These are phyloP conservation scores for Naematelia aurantialba DNA, from an alignment of 768 basidiomycete genomes.

Conservation along the genomic window DNA sequence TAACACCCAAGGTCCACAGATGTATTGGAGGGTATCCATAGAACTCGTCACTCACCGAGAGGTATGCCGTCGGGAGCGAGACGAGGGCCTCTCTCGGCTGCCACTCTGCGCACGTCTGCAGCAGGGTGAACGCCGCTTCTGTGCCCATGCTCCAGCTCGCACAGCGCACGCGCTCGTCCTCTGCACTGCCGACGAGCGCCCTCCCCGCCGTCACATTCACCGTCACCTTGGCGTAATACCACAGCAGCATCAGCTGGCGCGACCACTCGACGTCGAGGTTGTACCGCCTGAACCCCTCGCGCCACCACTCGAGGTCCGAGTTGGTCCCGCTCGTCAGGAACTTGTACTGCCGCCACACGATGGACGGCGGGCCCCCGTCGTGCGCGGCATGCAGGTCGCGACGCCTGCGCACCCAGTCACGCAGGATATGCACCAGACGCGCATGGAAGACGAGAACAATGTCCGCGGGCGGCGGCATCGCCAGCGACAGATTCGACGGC, in stretches of 20 bases:
- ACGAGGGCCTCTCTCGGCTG: constrained; percentile 8
- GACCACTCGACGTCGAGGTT: background rate
- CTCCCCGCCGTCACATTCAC: constrained; percentile 5
- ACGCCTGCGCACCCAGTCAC: constrained; percentile 8
- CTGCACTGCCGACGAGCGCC: constrained; percentile 4
- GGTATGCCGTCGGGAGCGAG: constrained; percentile 23
- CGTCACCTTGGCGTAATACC: constrained; percentile 7
- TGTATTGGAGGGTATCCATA: no score
- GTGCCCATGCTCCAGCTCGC: constrained; percentile 10
- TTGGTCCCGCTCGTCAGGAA: constrained; percentile 10
- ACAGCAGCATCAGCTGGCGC: constrained; percentile 3
- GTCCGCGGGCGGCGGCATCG: constrained; percentile 6
- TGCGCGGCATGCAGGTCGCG: background rate
- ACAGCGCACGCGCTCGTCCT: constrained; percentile 10
- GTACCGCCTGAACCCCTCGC: constrained; percentile 8
- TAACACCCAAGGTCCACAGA: no score
- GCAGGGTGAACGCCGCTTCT: constrained; percentile 14
- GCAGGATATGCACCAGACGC: constrained; percentile 13
- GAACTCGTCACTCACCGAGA: constrained; percentile 17
- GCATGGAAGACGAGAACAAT: constrained; percentile 22
- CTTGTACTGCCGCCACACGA: constrained; percentile 1
- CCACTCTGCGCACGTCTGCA: constrained; percentile 22
- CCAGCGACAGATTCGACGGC: background rate
- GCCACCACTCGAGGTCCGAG: constrained; percentile 15
- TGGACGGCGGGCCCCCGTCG: background rate